phyloP scores from a whole-genome alignment of 495 filamentous ascomycete genomes.

The Hypoxylon perforatum region DNA sequence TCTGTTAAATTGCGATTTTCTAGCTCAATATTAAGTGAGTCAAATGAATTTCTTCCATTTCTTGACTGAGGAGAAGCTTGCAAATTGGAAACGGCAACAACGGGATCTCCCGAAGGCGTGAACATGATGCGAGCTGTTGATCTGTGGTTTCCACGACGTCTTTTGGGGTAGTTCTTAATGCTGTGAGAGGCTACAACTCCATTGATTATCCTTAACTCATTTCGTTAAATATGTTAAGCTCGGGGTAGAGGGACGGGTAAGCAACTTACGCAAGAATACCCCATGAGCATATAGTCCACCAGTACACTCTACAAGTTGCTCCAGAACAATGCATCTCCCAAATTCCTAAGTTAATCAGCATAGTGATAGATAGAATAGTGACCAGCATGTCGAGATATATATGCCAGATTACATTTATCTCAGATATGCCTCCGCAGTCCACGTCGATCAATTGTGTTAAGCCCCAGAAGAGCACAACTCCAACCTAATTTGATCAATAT shows the following conservation, averaged over 20 bases:
- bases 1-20: background rate
- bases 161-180: background rate
- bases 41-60: background rate
- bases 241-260: too few relatives aligned
- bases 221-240: background rate
- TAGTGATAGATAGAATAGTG: background rate
- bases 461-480: conserved; percentile 1
- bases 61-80: background rate
- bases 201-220: background rate
- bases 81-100: background rate
- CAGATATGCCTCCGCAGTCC: conserved; percentile 7
- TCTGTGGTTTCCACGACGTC: background rate
- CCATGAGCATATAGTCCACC: conserved; percentile 10
- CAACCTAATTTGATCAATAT: background rate
- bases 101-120: conserved; percentile 5
- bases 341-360: background rate
- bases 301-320: background rate
- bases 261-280: background rate
- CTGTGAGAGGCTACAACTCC: background rate
- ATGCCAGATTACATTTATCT: conserved; percentile 7
- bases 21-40: background rate
- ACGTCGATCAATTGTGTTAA: conserved; percentile 11
- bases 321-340: background rate
- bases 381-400: background rate
- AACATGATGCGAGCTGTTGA: conserved; percentile 15